phyloP scores from a whole-genome alignment of 163 green algal genomes.

The Botryococcus braunii region DNA sequence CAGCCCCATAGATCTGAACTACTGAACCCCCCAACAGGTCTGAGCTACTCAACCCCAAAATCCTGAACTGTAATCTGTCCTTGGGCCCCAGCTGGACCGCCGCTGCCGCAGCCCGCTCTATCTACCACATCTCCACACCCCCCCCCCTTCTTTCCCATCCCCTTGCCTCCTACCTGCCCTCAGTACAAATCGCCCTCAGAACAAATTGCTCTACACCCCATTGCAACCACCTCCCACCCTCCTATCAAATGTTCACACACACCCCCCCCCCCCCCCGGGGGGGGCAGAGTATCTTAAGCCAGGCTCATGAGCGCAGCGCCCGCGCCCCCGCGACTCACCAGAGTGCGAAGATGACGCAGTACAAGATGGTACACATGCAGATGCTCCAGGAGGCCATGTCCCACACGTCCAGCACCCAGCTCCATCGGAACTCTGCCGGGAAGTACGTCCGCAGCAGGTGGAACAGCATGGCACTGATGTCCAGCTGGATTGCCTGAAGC shows the following conservation, averaged over 20 bases:
- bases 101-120: no score
- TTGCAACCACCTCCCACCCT: neutral
- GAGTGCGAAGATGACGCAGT: slow-evolving; percentile 60
- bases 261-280: neutral
- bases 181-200: neutral
- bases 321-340: slow-evolving; percentile 10
- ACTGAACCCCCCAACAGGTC: no score
- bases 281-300: neutral
- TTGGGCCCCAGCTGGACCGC: no score
- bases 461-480: slow-evolving; percentile 77
- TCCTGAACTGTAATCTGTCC: no score
- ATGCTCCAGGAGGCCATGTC: slow-evolving; percentile 51
- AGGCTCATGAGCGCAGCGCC: neutral
- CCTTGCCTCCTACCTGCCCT: no score
- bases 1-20: no score
- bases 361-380: slow-evolving; percentile 55
- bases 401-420: slow-evolving; percentile 26
- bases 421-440: slow-evolving; percentile 58
- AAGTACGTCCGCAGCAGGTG: slow-evolving; percentile 59
- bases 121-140: no score
- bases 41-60: no score
- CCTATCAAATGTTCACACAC: neutral
- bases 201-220: neutral
- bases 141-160: no score
- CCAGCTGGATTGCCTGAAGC: slow-evolving; percentile 68